A percentile compares a stretch with the other conserved stretches of the same genome.
Evolutionary conservation across 768 basidiomycete genomes (phyloP).

Genomic region (Ephemerocybe angulata): DNA sequence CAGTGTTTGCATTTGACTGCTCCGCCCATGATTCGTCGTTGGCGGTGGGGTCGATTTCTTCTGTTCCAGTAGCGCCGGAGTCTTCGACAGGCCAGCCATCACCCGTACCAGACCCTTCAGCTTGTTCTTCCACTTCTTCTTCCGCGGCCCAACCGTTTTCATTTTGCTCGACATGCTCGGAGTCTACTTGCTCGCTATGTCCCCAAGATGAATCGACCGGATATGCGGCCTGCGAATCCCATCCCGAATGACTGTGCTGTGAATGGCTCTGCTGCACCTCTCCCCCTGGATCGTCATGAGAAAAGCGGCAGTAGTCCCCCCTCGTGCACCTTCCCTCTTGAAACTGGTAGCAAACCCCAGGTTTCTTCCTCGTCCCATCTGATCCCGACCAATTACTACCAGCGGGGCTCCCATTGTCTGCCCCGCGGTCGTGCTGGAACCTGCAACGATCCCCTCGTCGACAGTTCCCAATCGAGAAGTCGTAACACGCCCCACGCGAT

Average conservation of each 20-base stretch:
- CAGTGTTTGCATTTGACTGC: constrained; percentile 10
- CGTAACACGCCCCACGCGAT: no score
- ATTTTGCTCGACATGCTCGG: not conserved
- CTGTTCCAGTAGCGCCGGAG: constrained; percentile 1
- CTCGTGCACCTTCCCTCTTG: not conserved
- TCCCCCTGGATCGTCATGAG: not conserved
- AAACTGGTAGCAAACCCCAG: not conserved
- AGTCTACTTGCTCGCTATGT: not conserved
- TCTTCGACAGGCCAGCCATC: not conserved
- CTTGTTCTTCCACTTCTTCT: not conserved
- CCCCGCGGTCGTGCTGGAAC: not conserved
- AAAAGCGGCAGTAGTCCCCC: not conserved
- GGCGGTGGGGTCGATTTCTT: not conserved
- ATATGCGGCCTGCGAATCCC: not conserved
- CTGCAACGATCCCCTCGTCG: not conserved
- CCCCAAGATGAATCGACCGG: not conserved
- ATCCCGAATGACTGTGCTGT: not conserved
- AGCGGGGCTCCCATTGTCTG: not conserved
- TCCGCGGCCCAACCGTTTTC: not conserved
- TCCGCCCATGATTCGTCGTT: constrained; percentile 7
- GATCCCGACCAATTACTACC: not conserved
- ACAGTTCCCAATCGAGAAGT: no score
- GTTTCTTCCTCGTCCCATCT: not conserved
- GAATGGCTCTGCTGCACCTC: not conserved
- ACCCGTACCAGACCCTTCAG: not conserved